Evolutionary conservation across 768 basidiomycete species (phyloP).

Genomic region (Leccinum truebloodii): DNA sequence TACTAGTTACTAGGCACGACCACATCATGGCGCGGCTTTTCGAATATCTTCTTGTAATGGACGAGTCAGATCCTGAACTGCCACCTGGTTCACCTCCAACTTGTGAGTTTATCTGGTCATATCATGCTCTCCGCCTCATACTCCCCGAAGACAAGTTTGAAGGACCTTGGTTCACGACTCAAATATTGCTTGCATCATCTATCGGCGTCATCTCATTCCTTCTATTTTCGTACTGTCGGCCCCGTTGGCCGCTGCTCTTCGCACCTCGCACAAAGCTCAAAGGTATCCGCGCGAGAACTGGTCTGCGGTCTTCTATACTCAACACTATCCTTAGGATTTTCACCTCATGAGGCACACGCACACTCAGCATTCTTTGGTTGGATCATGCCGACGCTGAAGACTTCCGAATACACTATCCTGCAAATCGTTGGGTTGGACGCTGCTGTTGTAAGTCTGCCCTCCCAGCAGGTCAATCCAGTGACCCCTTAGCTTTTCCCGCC

Average conservation of each 20-base stretch:
- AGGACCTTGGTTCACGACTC: constrained; percentile 96
- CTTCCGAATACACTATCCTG: constrained; percentile 89
- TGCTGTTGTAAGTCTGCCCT: constrained; percentile 70
- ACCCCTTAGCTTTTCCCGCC: constrained; percentile 3
- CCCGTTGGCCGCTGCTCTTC: constrained; percentile 86
- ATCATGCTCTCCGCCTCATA: constrained; percentile 6
- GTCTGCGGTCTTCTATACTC: neutral
- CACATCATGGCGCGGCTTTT: constrained; percentile 17
- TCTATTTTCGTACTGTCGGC: constrained; percentile 85
- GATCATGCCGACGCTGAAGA: constrained; percentile 90
- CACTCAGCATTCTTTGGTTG: constrained; percentile 91
- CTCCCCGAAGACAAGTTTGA: constrained; percentile 65
- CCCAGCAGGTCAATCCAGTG: neutral
- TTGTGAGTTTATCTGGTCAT: constrained; percentile 39
- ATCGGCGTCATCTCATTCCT: constrained; percentile 84
- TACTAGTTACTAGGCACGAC: too few relatives aligned
- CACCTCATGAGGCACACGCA: constrained; percentile 89
- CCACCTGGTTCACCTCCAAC: constrained; percentile 68
- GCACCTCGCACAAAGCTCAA: constrained; percentile 94
- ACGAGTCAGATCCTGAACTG: constrained; percentile 42
- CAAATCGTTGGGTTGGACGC: constrained; percentile 98
- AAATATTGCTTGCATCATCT: constrained; percentile 71
- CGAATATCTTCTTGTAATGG: constrained; percentile 24
- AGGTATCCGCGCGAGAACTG: constrained; percentile 46
- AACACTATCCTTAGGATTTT: constrained; percentile 64